phyloP scores from a whole-genome alignment of 768 basidiomycete species.

The Multifurca ochricompacta region DNA sequence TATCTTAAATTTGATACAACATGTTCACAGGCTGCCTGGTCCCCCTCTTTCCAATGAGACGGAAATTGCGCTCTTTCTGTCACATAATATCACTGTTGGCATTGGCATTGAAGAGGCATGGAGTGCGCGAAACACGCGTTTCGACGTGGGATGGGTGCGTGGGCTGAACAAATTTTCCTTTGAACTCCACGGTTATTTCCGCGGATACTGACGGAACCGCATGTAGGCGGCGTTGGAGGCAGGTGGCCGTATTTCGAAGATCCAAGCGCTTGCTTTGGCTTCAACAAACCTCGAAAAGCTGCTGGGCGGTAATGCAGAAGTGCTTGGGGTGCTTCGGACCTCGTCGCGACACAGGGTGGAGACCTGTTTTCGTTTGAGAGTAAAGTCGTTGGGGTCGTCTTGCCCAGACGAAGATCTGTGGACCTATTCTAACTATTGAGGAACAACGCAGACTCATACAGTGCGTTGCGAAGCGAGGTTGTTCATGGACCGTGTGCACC shows the following conservation, averaged over 20 bases:
- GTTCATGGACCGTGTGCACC: background rate
- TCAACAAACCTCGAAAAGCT: conserved; percentile 42
- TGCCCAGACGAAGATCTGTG: conserved; percentile 25
- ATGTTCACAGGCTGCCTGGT: conserved; percentile 50
- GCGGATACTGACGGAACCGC: background rate
- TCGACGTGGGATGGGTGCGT: conserved; percentile 77
- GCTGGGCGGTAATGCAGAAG: conserved; percentile 30
- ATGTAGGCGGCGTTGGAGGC: conserved; percentile 22
- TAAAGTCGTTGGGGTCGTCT: conserved; percentile 32
- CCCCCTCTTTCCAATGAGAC: conserved; percentile 61
- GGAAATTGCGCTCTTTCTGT: conserved; percentile 51
- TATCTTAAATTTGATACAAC: background rate
- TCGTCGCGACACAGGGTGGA: conserved; percentile 31
- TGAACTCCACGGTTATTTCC: background rate
- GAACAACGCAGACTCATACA: background rate
- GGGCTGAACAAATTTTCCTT: conserved; percentile 6
- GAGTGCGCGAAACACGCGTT: conserved; percentile 67
- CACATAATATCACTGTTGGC: conserved; percentile 65
- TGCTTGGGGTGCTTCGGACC: conserved; percentile 19
- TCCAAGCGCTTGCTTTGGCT: conserved; percentile 44
- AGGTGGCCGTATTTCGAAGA: conserved; percentile 28
- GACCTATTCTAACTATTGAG: conserved; percentile 29
- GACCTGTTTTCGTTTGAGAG: conserved; percentile 30
- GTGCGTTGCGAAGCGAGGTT: background rate
- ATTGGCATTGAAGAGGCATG: conserved; percentile 60